Conservation (phyloP, 2,329 filamentous ascomycete genomes). For the Claviceps africana region DNA sequence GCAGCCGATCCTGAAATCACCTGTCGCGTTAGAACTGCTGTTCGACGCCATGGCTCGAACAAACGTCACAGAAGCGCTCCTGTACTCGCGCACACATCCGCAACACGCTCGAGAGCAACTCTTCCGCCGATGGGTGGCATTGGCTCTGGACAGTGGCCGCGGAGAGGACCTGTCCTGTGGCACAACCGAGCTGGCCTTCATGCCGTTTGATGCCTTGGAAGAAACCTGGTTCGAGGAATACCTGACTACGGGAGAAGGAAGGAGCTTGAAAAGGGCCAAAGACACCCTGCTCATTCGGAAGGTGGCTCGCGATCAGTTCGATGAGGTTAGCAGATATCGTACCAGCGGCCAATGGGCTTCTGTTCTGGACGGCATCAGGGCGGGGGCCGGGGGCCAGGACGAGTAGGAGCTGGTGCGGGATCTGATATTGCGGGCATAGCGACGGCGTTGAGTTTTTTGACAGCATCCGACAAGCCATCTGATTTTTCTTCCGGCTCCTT, state of each 20-base stretch:
- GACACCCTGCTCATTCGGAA: constrained; percentile 63
- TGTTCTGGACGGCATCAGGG: constrained; percentile 37
- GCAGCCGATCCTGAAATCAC: constrained; percentile 54
- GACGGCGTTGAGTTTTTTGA: not conserved
- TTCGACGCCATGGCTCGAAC: constrained; percentile 55
- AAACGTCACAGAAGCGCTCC: constrained; percentile 58
- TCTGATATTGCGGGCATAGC: not conserved
- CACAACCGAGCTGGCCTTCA: constrained; percentile 54
- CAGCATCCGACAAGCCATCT: not conserved
- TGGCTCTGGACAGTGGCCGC: constrained; percentile 34
- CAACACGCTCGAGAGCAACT: constrained; percentile 47
- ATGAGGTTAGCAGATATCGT: constrained; percentile 30
- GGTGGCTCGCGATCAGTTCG: constrained; percentile 50
- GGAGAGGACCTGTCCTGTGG: constrained; percentile 33
- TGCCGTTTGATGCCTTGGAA: constrained; percentile 58
- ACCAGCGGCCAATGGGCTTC: constrained; percentile 33
- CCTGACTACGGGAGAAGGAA: constrained; percentile 50
- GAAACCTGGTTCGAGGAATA: constrained; percentile 62
- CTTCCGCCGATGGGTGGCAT: constrained; percentile 50
- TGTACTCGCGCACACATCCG: constrained; percentile 54
- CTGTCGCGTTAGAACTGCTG: constrained; percentile 48
- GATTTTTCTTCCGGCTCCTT: no score
- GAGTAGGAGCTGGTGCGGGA: constrained; percentile 9
- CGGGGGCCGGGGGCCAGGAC: constrained; percentile 23
- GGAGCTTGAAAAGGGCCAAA: constrained; percentile 48